Evolutionary conservation across 306 rosid species (phyloP), one percentile per base, ranked within the genome.

Genomic region (Citrullus amarus): DNA sequence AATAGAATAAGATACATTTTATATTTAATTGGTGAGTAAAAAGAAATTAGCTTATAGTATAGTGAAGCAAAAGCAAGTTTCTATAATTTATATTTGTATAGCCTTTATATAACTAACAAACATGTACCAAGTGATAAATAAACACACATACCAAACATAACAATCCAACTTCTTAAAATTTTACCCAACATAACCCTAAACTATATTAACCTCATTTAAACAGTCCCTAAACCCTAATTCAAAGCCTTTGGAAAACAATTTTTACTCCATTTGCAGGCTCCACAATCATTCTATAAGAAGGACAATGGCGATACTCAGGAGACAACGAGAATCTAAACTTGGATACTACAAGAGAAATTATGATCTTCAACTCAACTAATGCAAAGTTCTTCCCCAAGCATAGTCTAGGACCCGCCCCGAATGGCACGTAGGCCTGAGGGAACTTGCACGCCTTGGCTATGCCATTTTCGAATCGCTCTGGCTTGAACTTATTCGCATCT

Each of bases 381-480:
- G 99, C 99, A 20, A 92, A 91, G 87, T 90, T 92, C 77, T 84
- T 91, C 20, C 99, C 99, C 32, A 95, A 61, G 71, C 99, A 95
- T 69, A 90, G 46, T 5, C 99, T 86, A 50, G 88, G 86, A 0
- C 99, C 99, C 17, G 88, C 61, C 22, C 99, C 99, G 61, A 95
- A 95, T 3, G 99, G 99, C 66, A 88, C 78, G 61, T 91, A 95
- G 0, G 90, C 86, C 11, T 88, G 96, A 12, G 97, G 90, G 75
- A 65, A 82, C 81, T 86, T 95, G 88, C 95, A 89, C 28, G 97
- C 93, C 30, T 85, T 88, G 1, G 92, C 84, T 41, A 95, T 86
- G 8, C 99, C 99, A 16, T 89, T 89, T 13, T 74, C 83, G 80
- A 95, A 95, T 79, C 99, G 86, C 75, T 91, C 97, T 51, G 99